Base-by-base conservation (phyloP, 306 rosid genomes). In the Rubus idaeus region DNA sequence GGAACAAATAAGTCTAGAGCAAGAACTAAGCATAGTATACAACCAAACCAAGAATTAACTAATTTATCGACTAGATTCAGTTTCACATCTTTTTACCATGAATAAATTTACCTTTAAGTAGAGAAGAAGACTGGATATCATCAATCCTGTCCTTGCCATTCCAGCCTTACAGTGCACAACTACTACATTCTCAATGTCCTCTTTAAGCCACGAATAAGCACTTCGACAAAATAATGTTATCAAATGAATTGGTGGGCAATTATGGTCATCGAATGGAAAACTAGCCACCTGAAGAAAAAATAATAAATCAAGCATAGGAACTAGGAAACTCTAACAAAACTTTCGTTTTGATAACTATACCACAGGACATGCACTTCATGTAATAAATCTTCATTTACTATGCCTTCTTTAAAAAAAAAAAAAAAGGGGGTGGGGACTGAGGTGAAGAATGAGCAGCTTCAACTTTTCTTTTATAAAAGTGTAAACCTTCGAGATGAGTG, bases 81-180 rank as follows among this genome's bases (percentile, higher is more conserved):
- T 58, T 21, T 51, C 68, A 81, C 21, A 68, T 50, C 52, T 73
- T 78, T 44, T 73, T 45, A 46, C 53, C 14, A 18, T 23, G 63
- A 82, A 76, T 49, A 41, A 69, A 58, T 41, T 79, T 72, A 91
- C 99, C 98, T 92, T 91, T 74, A 96, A 81, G 87, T 87, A 96
- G 44, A 96, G 79, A 74, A 96, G 90, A 87, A 96, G 96, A 86
- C 99, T 96, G 77, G 97, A 92, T 79, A 96, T 96, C 98, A 92
- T 96, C 91, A 96, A 84, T 62, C 99, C 99, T 26, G 99, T 96
- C 86, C 99, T 83, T 1, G 98, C 98, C 98, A 92, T 96, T 82
- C 99, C 99, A 42, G 98, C 97, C 87, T 96, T 96, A 81, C 99
- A 96, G 82, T 96, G 98, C 88, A 96, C 99, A 74, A 91, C 99